Conservation (phyloP, 371 early-diverging fungal species). For the Actinomortierella ambigua region DNA sequence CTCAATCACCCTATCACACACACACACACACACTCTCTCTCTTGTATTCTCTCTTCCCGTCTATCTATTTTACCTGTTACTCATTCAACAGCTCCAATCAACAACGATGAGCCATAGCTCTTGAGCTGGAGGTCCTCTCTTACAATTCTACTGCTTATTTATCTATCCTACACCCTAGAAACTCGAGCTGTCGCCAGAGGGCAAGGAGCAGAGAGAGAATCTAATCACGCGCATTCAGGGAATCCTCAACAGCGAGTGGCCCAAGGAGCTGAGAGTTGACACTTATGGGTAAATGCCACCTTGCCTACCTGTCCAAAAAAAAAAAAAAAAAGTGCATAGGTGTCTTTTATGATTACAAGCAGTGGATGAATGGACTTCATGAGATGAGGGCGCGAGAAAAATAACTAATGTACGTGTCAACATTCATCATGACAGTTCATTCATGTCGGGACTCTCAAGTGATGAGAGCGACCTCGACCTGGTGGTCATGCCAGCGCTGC, state of each 20-base stretch:
- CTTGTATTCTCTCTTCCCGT: background rate
- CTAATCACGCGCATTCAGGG: slow-evolving; percentile 41
- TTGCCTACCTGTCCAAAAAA: too few species aligned
- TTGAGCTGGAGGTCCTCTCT: background rate
- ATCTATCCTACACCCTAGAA: slow-evolving; percentile 9
- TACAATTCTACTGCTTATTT: background rate
- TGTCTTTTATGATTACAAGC: background rate
- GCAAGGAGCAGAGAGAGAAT: slow-evolving; percentile 29
- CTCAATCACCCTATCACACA: background rate
- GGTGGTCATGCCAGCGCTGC: slow-evolving; percentile 37
- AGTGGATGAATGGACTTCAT: background rate
- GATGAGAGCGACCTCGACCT: slow-evolving; percentile 40
- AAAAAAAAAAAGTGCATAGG: too few species aligned
- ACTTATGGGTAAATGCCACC: slow-evolving; percentile 41
- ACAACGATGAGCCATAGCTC: background rate
- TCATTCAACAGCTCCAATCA: background rate
- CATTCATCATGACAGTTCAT: slow-evolving; percentile 17
- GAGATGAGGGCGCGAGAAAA: background rate
- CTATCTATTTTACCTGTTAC: background rate
- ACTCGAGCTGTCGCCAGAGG: slow-evolving; percentile 18
- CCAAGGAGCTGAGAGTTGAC: slow-evolving; percentile 41
- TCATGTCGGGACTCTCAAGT: slow-evolving; percentile 39
- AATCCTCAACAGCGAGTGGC: slow-evolving; percentile 44
- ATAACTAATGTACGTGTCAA: background rate
- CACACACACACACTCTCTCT: background rate